Evolutionary conservation across 1,284 basidiomycete species (phyloP).

Genomic region (Prillingera fragicola): DNA sequence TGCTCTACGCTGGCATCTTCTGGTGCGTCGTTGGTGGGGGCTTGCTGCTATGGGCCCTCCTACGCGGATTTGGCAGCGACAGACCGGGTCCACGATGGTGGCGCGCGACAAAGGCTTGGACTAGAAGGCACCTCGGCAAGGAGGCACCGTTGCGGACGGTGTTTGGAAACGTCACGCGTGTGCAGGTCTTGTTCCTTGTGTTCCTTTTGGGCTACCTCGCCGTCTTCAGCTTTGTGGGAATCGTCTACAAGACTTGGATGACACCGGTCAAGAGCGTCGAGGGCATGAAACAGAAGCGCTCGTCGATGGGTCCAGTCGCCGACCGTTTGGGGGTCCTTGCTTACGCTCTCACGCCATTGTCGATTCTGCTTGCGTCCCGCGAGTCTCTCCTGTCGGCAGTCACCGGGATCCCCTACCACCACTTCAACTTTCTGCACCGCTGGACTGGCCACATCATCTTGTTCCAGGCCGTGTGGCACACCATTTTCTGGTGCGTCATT

Average conservation of each 20-base stretch:
- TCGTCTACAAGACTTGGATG: conserved; percentile 27
- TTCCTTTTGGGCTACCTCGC: conserved; percentile 21
- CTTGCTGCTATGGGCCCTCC: conserved; percentile 18
- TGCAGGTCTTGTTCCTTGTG: conserved; percentile 26
- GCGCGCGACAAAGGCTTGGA: too few relatives aligned
- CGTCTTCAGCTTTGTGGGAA: conserved; percentile 31
- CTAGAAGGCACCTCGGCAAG: too few relatives aligned
- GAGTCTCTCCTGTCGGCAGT: conserved; percentile 28
- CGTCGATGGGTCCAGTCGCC: conserved; percentile 24
- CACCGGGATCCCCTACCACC: conserved; percentile 33
- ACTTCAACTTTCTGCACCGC: conserved; percentile 49
- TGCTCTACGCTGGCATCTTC: conserved; percentile 29
- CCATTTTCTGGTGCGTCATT: conserved; percentile 32
- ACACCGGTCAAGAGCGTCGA: conserved; percentile 28
- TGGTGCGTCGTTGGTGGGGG: conserved; percentile 23
- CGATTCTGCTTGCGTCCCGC: conserved; percentile 27
- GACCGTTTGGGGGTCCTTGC: conserved; percentile 31
- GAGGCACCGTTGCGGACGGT: too few relatives aligned
- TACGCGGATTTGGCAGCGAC: conserved; percentile 3
- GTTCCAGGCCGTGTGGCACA: conserved; percentile 26
- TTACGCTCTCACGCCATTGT: conserved; percentile 33
- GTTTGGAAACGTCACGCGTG: conserved; percentile 28
- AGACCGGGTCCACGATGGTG: too few relatives aligned
- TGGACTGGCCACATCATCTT: conserved; percentile 38
- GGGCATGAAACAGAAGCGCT: conserved; percentile 25